Conservation (phyloP, 2,329 filamentous ascomycete species). For the Xylaria sp. region DNA sequence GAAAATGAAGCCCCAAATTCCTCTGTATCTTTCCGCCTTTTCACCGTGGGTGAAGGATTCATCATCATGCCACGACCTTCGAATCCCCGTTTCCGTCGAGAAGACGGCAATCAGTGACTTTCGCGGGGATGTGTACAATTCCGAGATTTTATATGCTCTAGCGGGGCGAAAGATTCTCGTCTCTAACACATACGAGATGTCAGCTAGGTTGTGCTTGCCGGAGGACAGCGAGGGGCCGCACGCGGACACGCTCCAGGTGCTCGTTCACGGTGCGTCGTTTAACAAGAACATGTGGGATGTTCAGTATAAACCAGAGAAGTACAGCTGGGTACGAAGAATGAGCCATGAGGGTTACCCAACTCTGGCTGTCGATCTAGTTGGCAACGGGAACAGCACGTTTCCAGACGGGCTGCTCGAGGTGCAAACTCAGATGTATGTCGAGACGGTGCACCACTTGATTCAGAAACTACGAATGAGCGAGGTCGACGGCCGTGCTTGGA, state of each 20-base stretch:
- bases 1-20: slow-evolving; percentile 19
- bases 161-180: slow-evolving; percentile 26
- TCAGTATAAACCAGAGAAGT: slow-evolving; percentile 31
- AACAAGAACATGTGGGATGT: slow-evolving; percentile 35
- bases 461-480: slow-evolving; percentile 23
- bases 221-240: slow-evolving; percentile 6
- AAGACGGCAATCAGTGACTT: slow-evolving; percentile 24
- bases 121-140: slow-evolving; percentile 15
- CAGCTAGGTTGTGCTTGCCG: slow-evolving; percentile 27
- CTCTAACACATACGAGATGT: slow-evolving; percentile 27
- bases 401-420: slow-evolving; percentile 32
- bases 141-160: slow-evolving; percentile 21
- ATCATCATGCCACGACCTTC: slow-evolving; percentile 23
- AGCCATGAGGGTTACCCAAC: slow-evolving; percentile 29
- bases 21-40: slow-evolving; percentile 11
- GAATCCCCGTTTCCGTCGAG: slow-evolving; percentile 25
- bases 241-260: slow-evolving; percentile 29
- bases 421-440: slow-evolving; percentile 30
- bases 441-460: slow-evolving; percentile 29
- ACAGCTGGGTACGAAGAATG: slow-evolving; percentile 30
- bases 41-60: not conserved
- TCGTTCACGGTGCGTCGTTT: slow-evolving; percentile 32
- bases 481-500: slow-evolving; percentile 14
- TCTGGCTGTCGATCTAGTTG: slow-evolving; percentile 29
- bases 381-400: slow-evolving; percentile 31